Evolutionary conservation across 108 stramenopile species (phyloP).

Genomic region (Cyclostephanos tholiformis): DNA sequence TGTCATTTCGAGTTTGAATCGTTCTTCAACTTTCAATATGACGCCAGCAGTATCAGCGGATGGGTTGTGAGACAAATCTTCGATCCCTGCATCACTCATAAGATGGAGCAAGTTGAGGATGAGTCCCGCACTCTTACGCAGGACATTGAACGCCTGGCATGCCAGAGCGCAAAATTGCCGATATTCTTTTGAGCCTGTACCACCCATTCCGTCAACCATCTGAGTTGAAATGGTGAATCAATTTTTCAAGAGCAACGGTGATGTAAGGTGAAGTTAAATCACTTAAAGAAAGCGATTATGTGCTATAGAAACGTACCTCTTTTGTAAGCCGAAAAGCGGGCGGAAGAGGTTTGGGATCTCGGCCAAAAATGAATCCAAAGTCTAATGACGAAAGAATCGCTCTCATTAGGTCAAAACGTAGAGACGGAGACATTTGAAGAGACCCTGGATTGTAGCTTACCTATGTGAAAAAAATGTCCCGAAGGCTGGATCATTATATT

Average conservation of each 20-base stretch:
- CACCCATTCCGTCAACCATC: slow-evolving; percentile 98
- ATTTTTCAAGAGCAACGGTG: neutral
- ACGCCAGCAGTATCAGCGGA: slow-evolving; percentile 85
- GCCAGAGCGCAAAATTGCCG: slow-evolving; percentile 92
- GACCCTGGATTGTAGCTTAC: slow-evolving; percentile 22
- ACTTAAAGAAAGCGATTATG: neutral
- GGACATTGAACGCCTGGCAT: slow-evolving; percentile 94
- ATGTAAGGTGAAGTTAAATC: neutral
- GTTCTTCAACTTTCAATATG: slow-evolving; percentile 92
- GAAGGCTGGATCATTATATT: slow-evolving; percentile 82
- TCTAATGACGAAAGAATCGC: slow-evolving; percentile 8
- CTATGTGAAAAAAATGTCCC: slow-evolving; percentile 90
- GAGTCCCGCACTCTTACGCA: slow-evolving; percentile 95
- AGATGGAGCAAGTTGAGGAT: slow-evolving; percentile 94
- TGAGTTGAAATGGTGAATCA: slow-evolving; percentile 14
- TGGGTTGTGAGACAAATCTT: slow-evolving; percentile 94
- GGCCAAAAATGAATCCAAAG: slow-evolving; percentile 90
- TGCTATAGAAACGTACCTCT: slow-evolving; percentile 49
- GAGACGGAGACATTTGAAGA: neutral
- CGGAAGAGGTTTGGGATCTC: slow-evolving; percentile 95
- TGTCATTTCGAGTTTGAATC: slow-evolving; percentile 90
- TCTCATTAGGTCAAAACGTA: neutral
- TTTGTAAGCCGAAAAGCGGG: slow-evolving; percentile 92
- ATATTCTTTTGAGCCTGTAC: slow-evolving; percentile 87
- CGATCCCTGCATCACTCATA: slow-evolving; percentile 98